Base-by-base conservation (phyloP, 2,329 filamentous ascomycete species). In the Camillea tinctor region DNA sequence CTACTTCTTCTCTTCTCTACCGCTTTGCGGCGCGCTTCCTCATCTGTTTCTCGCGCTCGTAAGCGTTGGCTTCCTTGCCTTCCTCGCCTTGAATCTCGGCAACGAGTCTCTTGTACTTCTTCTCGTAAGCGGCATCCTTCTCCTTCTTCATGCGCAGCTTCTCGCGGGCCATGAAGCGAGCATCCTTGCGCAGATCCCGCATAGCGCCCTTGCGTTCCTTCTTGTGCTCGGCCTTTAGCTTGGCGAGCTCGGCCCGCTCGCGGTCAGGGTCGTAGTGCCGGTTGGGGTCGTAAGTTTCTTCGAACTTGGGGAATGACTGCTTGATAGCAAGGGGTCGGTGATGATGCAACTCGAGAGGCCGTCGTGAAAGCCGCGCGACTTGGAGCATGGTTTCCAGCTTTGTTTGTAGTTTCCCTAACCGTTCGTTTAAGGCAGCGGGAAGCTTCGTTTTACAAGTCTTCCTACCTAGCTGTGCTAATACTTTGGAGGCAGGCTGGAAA, bases 241-340 rank as follows among this genome's bases (percentile, higher is more conserved):
- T 95, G 72, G 88, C 88, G 63, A 90, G 78, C 72, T 97, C 93
- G 21, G 91, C 89, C 36, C 95, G 91, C 76, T 97, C 93, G 67
- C 88, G 89, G 77, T 99, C 91, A 0, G 93, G 93, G 73, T 99
- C 96, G 84, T 99, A 98, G 83, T 98, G 95, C 79, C 93, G 94
- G 79, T 91, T 87, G 2, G 95, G 95, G 75, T 96, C 95, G 84
- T 93, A 99, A 60, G 86, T 84, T 74, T 97, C 94, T 79, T 98
- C 95, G 79, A 98, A 99, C 76, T 96, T 97, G 76, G 95, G 95
- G 52, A 97, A 87, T 60, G 64, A 60, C 52, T 86, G 88, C 7
- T 67, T 67, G 50, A 67, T 67, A 22, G 95, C 89, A 2, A 96
- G 84, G 0, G 93, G 92, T 0, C 85, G 84, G 81, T 99, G 95